Percentiles rank a stretch among this genome's conserved stretches.
These are phyloP conservation scores for Trypanosoma theileri DNA, from an alignment of 208 protist genomes.

Conservation along the genomic window DNA sequence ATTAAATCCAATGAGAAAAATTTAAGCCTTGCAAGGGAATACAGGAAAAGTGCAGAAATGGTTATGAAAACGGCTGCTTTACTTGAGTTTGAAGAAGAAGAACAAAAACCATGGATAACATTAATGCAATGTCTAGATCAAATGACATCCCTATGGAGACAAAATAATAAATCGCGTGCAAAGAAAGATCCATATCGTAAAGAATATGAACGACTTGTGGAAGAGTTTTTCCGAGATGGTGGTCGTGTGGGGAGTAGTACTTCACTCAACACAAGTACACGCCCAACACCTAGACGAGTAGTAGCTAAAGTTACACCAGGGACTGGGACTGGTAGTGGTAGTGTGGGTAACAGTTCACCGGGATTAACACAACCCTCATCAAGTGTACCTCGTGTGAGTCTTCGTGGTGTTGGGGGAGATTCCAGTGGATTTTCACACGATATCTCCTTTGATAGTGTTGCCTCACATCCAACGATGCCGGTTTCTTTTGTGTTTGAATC, in stretches of 20 bases:
- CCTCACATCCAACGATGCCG: not conserved
- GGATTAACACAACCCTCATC: constrained; percentile 22
- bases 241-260: constrained; percentile 9
- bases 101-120: constrained; percentile 63
- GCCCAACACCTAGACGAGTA: constrained; percentile 74
- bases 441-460: constrained; percentile 14
- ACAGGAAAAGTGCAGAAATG: constrained; percentile 4
- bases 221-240: constrained; percentile 27
- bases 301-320: constrained; percentile 47
- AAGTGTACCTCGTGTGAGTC: not conserved
- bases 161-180: constrained; percentile 32
- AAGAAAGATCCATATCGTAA: constrained; percentile 34
- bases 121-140: constrained; percentile 70
- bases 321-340: constrained; percentile 25
- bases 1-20: constrained; percentile 33
- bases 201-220: constrained; percentile 38
- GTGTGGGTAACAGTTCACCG: constrained; percentile 25
- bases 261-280: constrained; percentile 67
- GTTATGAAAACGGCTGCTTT: constrained; percentile 16
- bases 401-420: constrained; percentile 1
- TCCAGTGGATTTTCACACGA: constrained; percentile 14
- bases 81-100: constrained; percentile 39
- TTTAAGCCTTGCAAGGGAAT: constrained; percentile 33
- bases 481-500: not conserved
- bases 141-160: constrained; percentile 56